A percentile compares a stretch with the other conserved stretches of the same genome.
Evolutionary conservation across 208 protist species (phyloP).

Genomic region (Balamuthia mandrillaris): DNA sequence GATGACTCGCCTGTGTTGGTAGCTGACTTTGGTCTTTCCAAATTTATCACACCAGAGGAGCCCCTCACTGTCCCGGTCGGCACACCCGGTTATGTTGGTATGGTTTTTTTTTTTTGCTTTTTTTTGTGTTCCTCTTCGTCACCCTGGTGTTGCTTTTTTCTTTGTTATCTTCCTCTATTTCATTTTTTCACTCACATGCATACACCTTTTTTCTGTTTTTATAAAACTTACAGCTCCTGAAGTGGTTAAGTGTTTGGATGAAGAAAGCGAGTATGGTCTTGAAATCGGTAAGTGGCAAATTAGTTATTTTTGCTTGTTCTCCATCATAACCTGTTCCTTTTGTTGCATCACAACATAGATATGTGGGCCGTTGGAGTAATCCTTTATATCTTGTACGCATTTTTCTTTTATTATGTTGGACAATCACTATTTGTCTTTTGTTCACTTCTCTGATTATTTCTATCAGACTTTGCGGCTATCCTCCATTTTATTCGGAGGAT

Average conservation of each 20-base stretch:
- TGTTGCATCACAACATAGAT: slow-evolving; percentile 34
- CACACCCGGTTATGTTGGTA: slow-evolving; percentile 67
- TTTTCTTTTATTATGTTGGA: not conserved
- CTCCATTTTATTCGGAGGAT: slow-evolving; percentile 59
- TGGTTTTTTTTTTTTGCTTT: not conserved
- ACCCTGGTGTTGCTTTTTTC: not conserved
- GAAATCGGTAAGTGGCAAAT: slow-evolving; percentile 53
- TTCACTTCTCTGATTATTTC: no score
- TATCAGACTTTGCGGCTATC: slow-evolving; percentile 58
- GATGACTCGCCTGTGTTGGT: slow-evolving; percentile 58
- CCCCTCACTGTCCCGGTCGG: slow-evolving; percentile 59
- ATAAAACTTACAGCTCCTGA: slow-evolving; percentile 55
- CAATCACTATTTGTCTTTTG: no score
- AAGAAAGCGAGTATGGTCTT: not conserved
- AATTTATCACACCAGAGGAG: slow-evolving; percentile 53
- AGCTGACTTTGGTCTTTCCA: slow-evolving; percentile 67
- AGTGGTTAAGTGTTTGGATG: slow-evolving; percentile 39
- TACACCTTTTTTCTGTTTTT: no score
- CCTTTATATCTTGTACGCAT: slow-evolving; percentile 58
- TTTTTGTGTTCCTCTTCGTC: not conserved
- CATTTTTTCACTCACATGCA: not conserved
- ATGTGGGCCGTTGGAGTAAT: slow-evolving; percentile 70
- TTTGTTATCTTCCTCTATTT: not conserved
- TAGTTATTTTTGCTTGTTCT: not conserved
- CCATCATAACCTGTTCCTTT: not conserved